Percentiles rank a stretch among this genome's conserved stretches.
These are phyloP conservation scores for Euptelea pleiosperma DNA, from an alignment of 164 flowering plant genomes.

Conservation along the genomic window DNA sequence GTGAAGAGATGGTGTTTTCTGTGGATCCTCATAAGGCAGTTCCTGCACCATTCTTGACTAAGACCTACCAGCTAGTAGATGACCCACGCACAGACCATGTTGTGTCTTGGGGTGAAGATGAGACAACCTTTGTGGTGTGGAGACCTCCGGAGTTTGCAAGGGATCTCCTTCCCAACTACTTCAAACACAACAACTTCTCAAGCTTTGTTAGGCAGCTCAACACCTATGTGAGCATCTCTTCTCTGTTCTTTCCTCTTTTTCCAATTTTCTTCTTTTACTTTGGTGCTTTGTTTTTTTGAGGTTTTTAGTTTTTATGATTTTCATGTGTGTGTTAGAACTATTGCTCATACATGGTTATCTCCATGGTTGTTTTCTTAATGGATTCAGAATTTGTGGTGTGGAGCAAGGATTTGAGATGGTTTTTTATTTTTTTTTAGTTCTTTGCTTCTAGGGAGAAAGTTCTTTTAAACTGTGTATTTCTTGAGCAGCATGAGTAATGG, in stretches of 20 bases:
- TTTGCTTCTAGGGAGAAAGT: background rate
- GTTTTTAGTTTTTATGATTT: no score
- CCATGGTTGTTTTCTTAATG: background rate
- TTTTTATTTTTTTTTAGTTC: background rate
- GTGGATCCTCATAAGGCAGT: conserved; percentile 39
- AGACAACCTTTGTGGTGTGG: conserved; percentile 56
- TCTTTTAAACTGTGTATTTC: no score
- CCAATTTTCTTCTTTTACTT: conserved; percentile 6
- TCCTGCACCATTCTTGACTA: conserved; percentile 54
- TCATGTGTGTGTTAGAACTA: no score
- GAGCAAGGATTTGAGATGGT: conserved; percentile 1
- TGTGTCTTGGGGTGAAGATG: conserved; percentile 55
- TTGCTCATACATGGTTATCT: background rate
- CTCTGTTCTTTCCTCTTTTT: background rate
- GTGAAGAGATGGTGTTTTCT: conserved; percentile 36
- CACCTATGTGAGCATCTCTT: conserved; percentile 39
- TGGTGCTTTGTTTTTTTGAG: no score
- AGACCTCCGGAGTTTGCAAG: conserved; percentile 53
- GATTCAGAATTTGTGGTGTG: background rate
- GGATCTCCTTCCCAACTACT: conserved; percentile 53
- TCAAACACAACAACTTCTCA: conserved; percentile 70
- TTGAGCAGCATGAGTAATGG: no score
- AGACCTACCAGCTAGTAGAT: conserved; percentile 57
- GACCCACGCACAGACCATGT: conserved; percentile 47
- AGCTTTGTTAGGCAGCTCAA: conserved; percentile 68